Evolutionary conservation across 148 eudicot species (phyloP).

Genomic region (Pharnaceum exiguum): DNA sequence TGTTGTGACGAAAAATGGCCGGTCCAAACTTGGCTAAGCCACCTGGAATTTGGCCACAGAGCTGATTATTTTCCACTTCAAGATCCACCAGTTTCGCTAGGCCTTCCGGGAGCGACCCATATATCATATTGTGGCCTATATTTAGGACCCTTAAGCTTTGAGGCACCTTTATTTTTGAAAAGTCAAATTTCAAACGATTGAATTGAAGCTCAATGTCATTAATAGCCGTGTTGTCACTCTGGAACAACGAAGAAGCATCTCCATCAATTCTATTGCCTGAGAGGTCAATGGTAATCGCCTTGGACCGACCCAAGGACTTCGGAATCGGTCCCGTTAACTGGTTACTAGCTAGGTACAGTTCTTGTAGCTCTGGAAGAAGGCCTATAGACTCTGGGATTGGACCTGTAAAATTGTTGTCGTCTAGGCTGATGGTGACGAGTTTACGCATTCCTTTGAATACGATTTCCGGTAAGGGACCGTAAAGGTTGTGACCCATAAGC

Average conservation of each 20-base stretch:
- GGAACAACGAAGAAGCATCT: constrained; percentile 9
- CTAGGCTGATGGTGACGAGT: not conserved
- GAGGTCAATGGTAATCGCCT: not conserved
- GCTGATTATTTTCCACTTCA: not conserved
- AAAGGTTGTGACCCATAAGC: too few relatives aligned
- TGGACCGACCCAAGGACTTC: not conserved
- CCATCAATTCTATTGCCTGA: constrained; percentile 1
- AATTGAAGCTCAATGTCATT: not conserved
- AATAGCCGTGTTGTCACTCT: not conserved
- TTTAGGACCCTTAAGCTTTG: not conserved
- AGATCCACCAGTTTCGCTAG: not conserved
- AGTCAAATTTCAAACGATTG: constrained; percentile 11
- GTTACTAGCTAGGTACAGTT: not conserved
- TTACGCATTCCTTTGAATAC: not conserved
- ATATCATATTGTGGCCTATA: constrained; percentile 9
- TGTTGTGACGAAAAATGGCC: constrained; percentile 4
- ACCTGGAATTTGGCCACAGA: constrained; percentile 7
- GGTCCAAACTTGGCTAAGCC: constrained; percentile 4
- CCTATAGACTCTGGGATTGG: constrained; percentile 4
- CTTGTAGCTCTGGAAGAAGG: not conserved
- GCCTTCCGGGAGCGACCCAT: constrained; percentile 3
- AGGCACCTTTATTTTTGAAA: constrained; percentile 9
- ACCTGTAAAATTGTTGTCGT: constrained; percentile 3
- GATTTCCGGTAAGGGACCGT: constrained; percentile 2
- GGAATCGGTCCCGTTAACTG: constrained; percentile 10